Evolutionary conservation across 2,329 filamentous ascomycete genomes (phyloP).

Genomic region (Chaetomium sp.): DNA sequence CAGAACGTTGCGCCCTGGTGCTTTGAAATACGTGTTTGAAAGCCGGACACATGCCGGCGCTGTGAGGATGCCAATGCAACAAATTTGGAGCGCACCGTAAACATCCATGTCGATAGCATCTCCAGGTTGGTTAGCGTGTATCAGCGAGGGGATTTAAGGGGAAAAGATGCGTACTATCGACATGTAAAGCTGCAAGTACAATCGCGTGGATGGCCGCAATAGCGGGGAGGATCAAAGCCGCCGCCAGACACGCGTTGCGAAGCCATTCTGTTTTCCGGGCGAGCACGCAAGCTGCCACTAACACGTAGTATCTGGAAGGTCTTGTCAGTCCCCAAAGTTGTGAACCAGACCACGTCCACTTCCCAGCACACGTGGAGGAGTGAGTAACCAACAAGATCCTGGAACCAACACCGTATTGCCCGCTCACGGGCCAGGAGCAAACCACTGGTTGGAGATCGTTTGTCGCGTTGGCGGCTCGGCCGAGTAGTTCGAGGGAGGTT

Average conservation of each 20-base stretch:
- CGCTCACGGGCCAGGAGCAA: constrained; percentile 51
- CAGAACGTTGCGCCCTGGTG: constrained; percentile 57
- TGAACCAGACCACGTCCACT: background rate
- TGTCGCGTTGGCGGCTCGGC: constrained; percentile 2
- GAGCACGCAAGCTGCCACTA: constrained; percentile 56
- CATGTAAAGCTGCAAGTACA: constrained; percentile 52
- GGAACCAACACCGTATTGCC: constrained; percentile 51
- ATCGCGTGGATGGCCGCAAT: constrained; percentile 59
- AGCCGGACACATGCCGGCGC: constrained; percentile 56
- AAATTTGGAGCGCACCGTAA: constrained; percentile 62
- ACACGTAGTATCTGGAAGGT: constrained; percentile 50
- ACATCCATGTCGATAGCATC: constrained; percentile 56
- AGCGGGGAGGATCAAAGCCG: constrained; percentile 55
- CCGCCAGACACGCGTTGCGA: constrained; percentile 56
- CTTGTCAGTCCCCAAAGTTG: background rate
- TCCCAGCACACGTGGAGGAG: background rate
- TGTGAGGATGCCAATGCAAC: constrained; percentile 58
- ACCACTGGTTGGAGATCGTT: constrained; percentile 32
- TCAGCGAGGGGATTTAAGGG: background rate
- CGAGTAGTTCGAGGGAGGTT: constrained; percentile 1
- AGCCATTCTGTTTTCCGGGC: constrained; percentile 58
- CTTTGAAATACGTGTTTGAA: constrained; percentile 58
- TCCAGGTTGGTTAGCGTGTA: background rate
- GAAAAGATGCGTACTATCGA: constrained; percentile 41
- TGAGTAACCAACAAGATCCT: constrained; percentile 40